Conservation (phyloP, 495 filamentous ascomycete species). For the Penicillium flavigenum region DNA sequence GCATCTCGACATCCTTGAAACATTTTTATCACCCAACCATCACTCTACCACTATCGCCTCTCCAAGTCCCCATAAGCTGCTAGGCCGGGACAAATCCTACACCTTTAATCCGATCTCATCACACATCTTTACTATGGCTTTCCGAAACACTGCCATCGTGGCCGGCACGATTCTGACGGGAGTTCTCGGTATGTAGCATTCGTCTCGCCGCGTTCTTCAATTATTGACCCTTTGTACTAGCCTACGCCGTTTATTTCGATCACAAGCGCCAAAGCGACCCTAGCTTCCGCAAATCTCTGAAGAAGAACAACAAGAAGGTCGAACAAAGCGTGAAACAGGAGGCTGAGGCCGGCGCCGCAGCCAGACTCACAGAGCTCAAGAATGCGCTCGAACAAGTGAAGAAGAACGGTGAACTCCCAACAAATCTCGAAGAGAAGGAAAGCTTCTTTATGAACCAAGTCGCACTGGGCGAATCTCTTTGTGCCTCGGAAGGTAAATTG, state of each 20-base stretch:
- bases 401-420: slow-evolving; percentile 81
- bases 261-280: slow-evolving; percentile 83
- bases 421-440: slow-evolving; percentile 86
- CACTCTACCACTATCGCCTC: slow-evolving; percentile 16
- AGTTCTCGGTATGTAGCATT: slow-evolving; percentile 61
- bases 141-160: slow-evolving; percentile 15
- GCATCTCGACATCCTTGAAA: slow-evolving; percentile 35
- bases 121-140: slow-evolving; percentile 4
- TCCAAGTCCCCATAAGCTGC: not conserved
- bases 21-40: slow-evolving; percentile 32
- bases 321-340: slow-evolving; percentile 75
- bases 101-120: slow-evolving; percentile 27
- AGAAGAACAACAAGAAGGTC: slow-evolving; percentile 75
- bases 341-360: slow-evolving; percentile 63
- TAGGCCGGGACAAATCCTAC: not conserved
- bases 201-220: slow-evolving; percentile 11
- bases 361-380: slow-evolving; percentile 66
- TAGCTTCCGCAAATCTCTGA: slow-evolving; percentile 80
- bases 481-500: slow-evolving; percentile 59
- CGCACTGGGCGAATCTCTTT: slow-evolving; percentile 75
- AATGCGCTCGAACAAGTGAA: slow-evolving; percentile 71
- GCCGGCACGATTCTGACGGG: slow-evolving; percentile 74
- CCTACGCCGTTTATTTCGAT: slow-evolving; percentile 92
- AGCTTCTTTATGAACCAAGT: slow-evolving; percentile 94
- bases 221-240: slow-evolving; percentile 27